Percentiles rank a stretch among this genome's conserved stretches.
phyloP scores from a whole-genome alignment of 2,329 filamentous ascomycete species.

The Mycosphaerella sp. region DNA sequence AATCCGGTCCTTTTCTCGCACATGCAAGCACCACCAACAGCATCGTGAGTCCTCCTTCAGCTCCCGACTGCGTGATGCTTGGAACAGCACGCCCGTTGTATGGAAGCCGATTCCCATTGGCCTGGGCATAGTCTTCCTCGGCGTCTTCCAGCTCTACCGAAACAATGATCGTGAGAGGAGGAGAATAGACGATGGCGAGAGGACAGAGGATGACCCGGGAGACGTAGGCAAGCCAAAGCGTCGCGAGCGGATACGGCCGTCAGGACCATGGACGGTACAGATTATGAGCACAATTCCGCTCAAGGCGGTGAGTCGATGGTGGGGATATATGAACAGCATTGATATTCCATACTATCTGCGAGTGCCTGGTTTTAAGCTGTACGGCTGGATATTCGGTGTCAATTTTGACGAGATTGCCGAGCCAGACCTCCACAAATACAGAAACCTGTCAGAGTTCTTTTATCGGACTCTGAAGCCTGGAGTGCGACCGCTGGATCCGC shows the following conservation, averaged over 20 bases:
- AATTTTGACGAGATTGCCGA: slow-evolving; percentile 82
- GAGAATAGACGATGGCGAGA: slow-evolving; percentile 19
- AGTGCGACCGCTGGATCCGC: slow-evolving; percentile 73
- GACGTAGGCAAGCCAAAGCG: slow-evolving; percentile 41
- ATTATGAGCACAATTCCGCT: slow-evolving; percentile 89
- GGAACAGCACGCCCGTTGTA: slow-evolving; percentile 61
- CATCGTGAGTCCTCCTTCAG: slow-evolving; percentile 43
- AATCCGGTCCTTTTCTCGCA: slow-evolving; percentile 16
- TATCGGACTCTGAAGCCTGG: slow-evolving; percentile 92
- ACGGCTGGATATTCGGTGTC: slow-evolving; percentile 87
- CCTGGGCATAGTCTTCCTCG: slow-evolving; percentile 77
- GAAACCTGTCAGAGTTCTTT: slow-evolving; percentile 94
- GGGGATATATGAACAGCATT: slow-evolving; percentile 88
- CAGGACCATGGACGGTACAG: slow-evolving; percentile 86
- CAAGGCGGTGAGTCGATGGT: slow-evolving; percentile 81
- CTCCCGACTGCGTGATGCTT: slow-evolving; percentile 51
- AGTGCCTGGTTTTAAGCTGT: slow-evolving; percentile 84
- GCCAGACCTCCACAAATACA: slow-evolving; percentile 79
- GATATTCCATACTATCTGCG: slow-evolving; percentile 82
- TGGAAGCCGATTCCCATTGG: slow-evolving; percentile 90
- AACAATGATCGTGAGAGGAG: slow-evolving; percentile 45
- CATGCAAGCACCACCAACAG: slow-evolving; percentile 16
- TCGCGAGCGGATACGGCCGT: slow-evolving; percentile 63
- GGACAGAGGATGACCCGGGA: slow-evolving; percentile 31
- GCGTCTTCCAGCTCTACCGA: slow-evolving; percentile 76